Evolutionary conservation across 192 early-diverging fungal species (phyloP).

Genomic region (Phlyctochytrium arcticum): DNA sequence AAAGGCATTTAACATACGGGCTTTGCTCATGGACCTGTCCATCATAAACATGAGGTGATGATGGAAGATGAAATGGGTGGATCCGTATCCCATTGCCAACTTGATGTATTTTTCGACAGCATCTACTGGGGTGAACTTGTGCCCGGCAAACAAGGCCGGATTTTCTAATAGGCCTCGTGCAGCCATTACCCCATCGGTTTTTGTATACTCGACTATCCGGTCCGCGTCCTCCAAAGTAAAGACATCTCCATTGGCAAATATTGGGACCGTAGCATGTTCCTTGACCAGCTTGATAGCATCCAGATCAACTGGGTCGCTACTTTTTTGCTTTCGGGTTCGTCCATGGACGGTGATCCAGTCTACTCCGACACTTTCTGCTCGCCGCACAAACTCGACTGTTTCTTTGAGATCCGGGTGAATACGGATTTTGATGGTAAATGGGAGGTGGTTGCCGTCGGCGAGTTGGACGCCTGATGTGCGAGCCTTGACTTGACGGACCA

Average conservation of each 20-base stretch:
- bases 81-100: constrained; percentile 70
- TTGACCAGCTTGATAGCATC: constrained; percentile 79
- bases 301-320: constrained; percentile 73
- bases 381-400: constrained; percentile 81
- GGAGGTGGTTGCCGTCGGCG: constrained; percentile 42
- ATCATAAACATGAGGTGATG: constrained; percentile 97
- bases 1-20: constrained; percentile 24
- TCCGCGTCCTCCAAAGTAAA: constrained; percentile 74
- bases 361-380: constrained; percentile 80
- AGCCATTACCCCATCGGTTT: constrained; percentile 87
- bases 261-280: constrained; percentile 71
- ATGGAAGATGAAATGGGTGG: constrained; percentile 80
- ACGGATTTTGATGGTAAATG: constrained; percentile 80
- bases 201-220: constrained; percentile 66
- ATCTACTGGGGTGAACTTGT: constrained; percentile 71
- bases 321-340: constrained; percentile 74
- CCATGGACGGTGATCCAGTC: constrained; percentile 91
- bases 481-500: constrained; percentile 73
- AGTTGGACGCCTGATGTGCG: constrained; percentile 41
- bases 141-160: constrained; percentile 88
- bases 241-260: constrained; percentile 86
- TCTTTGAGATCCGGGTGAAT: constrained; percentile 68
- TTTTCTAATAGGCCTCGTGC: constrained; percentile 88
- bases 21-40: constrained; percentile 73
- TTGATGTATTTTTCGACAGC: constrained; percentile 59